Percentiles rank a stretch among this genome's conserved stretches.
phyloP scores from a whole-genome alignment of 352 stramenopile species.

The Pythium aristosporum region DNA sequence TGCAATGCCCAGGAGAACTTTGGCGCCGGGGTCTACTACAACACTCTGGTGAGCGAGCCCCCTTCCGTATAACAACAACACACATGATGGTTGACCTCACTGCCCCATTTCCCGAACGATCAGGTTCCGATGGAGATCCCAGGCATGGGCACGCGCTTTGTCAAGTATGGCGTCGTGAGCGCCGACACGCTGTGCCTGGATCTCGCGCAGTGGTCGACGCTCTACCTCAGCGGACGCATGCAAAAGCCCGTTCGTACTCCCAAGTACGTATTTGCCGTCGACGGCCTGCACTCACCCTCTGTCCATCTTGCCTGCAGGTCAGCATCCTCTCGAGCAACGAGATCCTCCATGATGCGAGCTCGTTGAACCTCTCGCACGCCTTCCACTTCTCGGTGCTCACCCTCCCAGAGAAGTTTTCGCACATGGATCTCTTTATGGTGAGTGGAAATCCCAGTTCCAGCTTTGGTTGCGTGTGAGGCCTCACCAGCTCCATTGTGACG shows the following conservation, averaged over 20 bases:
- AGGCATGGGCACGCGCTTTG: constrained; percentile 59
- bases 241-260: constrained; percentile 70
- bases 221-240: constrained; percentile 87
- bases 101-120: neutral
- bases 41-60: constrained; percentile 56
- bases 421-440: constrained; percentile 85
- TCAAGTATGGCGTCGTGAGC: constrained; percentile 91
- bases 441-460: neutral
- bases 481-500: constrained; percentile 5
- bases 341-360: constrained; percentile 46
- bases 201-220: constrained; percentile 73
- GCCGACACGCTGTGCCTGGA: constrained; percentile 76
- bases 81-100: neutral
- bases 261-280: too few species aligned
- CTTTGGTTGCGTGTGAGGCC: neutral
- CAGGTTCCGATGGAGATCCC: constrained; percentile 59
- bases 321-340: constrained; percentile 52
- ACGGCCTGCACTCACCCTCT: neutral
- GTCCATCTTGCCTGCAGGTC: constrained; percentile 35
- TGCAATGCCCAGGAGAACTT: constrained; percentile 50
- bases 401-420: constrained; percentile 77
- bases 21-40: constrained; percentile 84
- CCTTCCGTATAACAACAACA: neutral
- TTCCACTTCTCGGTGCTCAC: constrained; percentile 73
- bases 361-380: constrained; percentile 68